Evolutionary conservation across 805 yeast species (phyloP).

Genomic region (Cyberlindnera euphorbiae): DNA sequence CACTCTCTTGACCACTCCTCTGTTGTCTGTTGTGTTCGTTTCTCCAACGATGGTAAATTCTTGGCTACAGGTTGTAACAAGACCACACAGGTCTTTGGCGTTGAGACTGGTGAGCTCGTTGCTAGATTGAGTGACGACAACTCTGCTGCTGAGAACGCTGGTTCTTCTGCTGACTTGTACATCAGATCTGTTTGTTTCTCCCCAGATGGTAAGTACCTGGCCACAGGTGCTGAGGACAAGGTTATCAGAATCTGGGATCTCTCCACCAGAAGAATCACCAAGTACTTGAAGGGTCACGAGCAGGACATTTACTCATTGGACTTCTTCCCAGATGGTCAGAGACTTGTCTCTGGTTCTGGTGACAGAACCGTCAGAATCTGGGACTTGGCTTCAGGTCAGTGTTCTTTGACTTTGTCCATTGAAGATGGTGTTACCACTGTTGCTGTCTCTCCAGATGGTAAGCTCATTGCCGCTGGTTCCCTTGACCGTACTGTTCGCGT

Average conservation of each 20-base stretch:
- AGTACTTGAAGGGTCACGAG: constrained; percentile 88
- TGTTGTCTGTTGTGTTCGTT: constrained; percentile 95
- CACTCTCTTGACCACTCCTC: constrained; percentile 89
- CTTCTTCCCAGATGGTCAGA: constrained; percentile 90
- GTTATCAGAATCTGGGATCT: constrained; percentile 95
- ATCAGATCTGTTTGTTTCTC: constrained; percentile 95
- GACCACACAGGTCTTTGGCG: constrained; percentile 90
- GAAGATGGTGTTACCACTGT: constrained; percentile 99
- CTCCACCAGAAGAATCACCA: constrained; percentile 75
- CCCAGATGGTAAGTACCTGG: constrained; percentile 89
- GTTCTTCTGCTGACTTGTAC: constrained; percentile 70
- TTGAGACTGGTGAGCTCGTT: constrained; percentile 83
- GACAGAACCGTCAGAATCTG: constrained; percentile 95
- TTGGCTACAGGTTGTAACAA: constrained; percentile 97
- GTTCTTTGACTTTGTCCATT: constrained; percentile 80
- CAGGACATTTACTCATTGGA: constrained; percentile 96
- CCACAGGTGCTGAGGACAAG: constrained; percentile 91
- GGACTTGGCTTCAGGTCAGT: constrained; percentile 88
- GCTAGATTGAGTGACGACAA: constrained; percentile 84
- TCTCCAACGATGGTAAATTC: constrained; percentile 85
- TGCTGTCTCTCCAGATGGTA: constrained; percentile 94
- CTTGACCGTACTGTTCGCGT: constrained; percentile 93
- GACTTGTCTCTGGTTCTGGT: constrained; percentile 92
- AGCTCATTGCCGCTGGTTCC: constrained; percentile 92
- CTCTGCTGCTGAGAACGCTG: constrained; percentile 35